Conservation (phyloP, 192 early-diverging fungal species). For the Podila epigama region DNA sequence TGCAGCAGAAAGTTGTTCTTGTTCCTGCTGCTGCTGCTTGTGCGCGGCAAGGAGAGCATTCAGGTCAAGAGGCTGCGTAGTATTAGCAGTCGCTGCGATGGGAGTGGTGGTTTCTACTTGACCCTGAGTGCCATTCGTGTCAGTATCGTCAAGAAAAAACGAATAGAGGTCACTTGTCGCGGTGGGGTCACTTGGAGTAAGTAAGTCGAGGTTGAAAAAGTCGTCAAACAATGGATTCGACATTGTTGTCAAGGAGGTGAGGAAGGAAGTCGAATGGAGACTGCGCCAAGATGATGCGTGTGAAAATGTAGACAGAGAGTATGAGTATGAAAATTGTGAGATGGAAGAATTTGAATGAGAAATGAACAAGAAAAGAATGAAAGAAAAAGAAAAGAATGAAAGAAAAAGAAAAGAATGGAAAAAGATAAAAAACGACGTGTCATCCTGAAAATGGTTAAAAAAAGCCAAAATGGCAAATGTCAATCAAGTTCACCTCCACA, state of each 20-base stretch:
- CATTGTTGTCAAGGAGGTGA: neutral
- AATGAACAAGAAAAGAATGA: neutral
- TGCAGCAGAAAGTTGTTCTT: neutral
- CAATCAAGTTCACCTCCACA: too few species aligned
- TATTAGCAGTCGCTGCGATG: neutral
- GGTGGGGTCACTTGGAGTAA: slow-evolving; percentile 5
- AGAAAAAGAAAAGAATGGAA: neutral
- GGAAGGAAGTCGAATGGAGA: neutral
- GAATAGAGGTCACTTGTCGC: slow-evolving; percentile 18
- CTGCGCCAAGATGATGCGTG: neutral
- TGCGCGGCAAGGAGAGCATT: slow-evolving; percentile 9
- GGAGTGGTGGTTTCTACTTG: neutral
- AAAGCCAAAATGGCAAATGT: too few species aligned
- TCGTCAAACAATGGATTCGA: slow-evolving; percentile 27
- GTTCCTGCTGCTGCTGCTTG: slow-evolving; percentile 14
- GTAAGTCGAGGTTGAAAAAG: slow-evolving; percentile 26
- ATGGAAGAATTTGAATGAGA: neutral
- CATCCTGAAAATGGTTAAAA: too few species aligned
- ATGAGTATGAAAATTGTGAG: neutral
- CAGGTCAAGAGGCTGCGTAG: slow-evolving; percentile 5
- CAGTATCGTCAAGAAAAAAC: slow-evolving; percentile 15
- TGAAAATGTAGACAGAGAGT: neutral
- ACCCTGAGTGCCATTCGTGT: neutral
- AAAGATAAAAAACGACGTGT: neutral
- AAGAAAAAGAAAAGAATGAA: neutral